These are phyloP conservation scores for Chenopodium berlandieri DNA, from an alignment of 148 eudicot species.

Conservation along the genomic window DNA sequence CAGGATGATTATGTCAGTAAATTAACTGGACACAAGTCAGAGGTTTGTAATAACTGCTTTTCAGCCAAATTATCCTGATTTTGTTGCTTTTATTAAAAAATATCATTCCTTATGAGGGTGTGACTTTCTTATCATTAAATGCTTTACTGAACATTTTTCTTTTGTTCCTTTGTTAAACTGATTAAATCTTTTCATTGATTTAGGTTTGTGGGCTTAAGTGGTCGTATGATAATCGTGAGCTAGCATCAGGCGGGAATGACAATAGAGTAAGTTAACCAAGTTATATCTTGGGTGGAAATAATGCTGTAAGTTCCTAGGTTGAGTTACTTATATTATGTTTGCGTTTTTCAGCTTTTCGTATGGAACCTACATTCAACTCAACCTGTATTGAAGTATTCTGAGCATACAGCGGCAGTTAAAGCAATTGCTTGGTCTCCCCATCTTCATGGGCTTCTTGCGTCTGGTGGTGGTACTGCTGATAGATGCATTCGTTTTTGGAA, in stretches of 20 bases:
- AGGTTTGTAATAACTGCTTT: constrained; percentile 45
- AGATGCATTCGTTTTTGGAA: constrained; percentile 92
- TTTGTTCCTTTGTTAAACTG: neutral
- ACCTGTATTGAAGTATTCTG: constrained; percentile 73
- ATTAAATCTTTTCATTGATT: constrained; percentile 17
- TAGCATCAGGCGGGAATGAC: constrained; percentile 96
- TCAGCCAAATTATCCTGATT: neutral
- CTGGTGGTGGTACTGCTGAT: constrained; percentile 99
- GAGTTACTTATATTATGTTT: neutral
- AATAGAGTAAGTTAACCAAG: constrained; percentile 56
- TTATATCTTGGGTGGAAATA: neutral
- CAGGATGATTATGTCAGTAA: constrained; percentile 76
- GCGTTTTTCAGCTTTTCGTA: constrained; percentile 57
- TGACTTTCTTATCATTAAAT: neutral
- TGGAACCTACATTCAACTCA: constrained; percentile 90
- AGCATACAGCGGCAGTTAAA: constrained; percentile 91
- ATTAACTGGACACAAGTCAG: constrained; percentile 83
- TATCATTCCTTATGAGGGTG: neutral
- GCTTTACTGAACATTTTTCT: neutral
- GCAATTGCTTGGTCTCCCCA: constrained; percentile 99
- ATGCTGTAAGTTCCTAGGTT: neutral
- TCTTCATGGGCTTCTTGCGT: constrained; percentile 86
- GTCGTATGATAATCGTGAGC: constrained; percentile 87
- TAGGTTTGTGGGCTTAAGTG: constrained; percentile 95
- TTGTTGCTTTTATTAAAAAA: neutral